Conservation (phyloP, 768 basidiomycete species). For the Boletus patriciae region DNA sequence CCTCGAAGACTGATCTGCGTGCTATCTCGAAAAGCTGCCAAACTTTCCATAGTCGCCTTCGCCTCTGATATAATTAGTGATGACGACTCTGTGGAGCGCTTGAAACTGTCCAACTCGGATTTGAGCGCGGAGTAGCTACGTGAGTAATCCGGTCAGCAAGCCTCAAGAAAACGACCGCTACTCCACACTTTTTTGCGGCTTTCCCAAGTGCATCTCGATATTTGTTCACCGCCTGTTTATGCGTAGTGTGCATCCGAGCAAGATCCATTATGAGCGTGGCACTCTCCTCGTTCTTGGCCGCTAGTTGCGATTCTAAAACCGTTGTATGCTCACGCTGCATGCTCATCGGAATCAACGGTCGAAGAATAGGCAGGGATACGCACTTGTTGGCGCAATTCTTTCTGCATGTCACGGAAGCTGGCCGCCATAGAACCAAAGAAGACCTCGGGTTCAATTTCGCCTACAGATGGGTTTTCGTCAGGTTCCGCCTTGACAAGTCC, state of each 20-base stretch:
- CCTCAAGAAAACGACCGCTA: background rate
- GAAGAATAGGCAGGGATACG: background rate
- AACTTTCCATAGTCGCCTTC: slow-evolving; percentile 26
- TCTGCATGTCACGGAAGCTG: slow-evolving; percentile 2
- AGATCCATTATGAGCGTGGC: slow-evolving; percentile 12
- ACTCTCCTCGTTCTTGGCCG: slow-evolving; percentile 15
- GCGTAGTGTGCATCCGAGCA: slow-evolving; percentile 11
- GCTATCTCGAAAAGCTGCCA: slow-evolving; percentile 24
- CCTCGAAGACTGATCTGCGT: slow-evolving; percentile 27
- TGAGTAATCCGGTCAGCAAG: background rate
- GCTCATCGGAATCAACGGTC: background rate
- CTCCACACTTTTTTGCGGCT: slow-evolving; percentile 20
- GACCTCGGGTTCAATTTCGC: background rate
- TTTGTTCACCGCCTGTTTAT: slow-evolving; percentile 17
- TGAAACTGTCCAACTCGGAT: slow-evolving; percentile 30
- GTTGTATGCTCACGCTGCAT: slow-evolving; percentile 20
- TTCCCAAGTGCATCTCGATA: slow-evolving; percentile 19
- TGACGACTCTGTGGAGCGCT: slow-evolving; percentile 23
- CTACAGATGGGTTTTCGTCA: background rate
- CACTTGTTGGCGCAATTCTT: slow-evolving; percentile 17
- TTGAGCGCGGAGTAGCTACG: slow-evolving; percentile 33
- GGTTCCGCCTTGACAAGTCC: slow-evolving; percentile 7
- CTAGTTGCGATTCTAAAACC: slow-evolving; percentile 22
- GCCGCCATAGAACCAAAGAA: slow-evolving; percentile 5
- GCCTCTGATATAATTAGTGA: slow-evolving; percentile 25